Percentiles rank a stretch among this genome's conserved stretches.
Conservation (phyloP, 179 eudicot species). For the Silene vulgaris region DNA sequence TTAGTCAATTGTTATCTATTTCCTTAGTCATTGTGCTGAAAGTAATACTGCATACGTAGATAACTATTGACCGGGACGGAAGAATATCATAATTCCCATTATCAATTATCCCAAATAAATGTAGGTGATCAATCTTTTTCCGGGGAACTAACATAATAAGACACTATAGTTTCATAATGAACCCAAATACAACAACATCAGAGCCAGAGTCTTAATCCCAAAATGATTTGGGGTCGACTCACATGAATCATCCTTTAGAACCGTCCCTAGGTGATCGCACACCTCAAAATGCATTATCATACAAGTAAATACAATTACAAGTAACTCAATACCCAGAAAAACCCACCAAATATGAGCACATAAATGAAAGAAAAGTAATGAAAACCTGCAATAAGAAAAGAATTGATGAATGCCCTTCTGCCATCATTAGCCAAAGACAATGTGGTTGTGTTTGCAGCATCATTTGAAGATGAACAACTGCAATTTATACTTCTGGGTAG, state of each 20-base stretch:
- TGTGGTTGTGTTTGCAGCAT: background rate
- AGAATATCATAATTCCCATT: background rate
- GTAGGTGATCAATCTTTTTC: background rate
- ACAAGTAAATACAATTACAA: background rate
- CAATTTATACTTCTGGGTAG: slow-evolving; percentile 24
- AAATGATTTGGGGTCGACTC: too few relatives aligned
- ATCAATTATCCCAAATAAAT: background rate
- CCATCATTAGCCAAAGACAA: slow-evolving; percentile 23
- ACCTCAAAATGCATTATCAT: background rate
- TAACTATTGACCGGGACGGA: too few relatives aligned
- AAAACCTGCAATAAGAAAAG: slow-evolving; percentile 26
- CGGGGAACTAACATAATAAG: background rate
- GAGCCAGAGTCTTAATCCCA: too few relatives aligned
- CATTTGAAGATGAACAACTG: slow-evolving; percentile 25
- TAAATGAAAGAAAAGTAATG: background rate
- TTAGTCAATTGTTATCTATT: too few relatives aligned
- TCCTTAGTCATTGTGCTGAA: too few relatives aligned
- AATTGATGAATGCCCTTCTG: slow-evolving; percentile 30
- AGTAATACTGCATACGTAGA: too few relatives aligned
- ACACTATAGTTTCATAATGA: background rate
- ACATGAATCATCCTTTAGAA: too few relatives aligned
- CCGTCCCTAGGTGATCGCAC: too few relatives aligned
- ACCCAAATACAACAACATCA: too few relatives aligned
- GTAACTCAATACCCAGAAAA: background rate
- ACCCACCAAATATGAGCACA: background rate